phyloP scores from a whole-genome alignment of 73 alveolate species.

The Tetrahymena elliotti region DNA sequence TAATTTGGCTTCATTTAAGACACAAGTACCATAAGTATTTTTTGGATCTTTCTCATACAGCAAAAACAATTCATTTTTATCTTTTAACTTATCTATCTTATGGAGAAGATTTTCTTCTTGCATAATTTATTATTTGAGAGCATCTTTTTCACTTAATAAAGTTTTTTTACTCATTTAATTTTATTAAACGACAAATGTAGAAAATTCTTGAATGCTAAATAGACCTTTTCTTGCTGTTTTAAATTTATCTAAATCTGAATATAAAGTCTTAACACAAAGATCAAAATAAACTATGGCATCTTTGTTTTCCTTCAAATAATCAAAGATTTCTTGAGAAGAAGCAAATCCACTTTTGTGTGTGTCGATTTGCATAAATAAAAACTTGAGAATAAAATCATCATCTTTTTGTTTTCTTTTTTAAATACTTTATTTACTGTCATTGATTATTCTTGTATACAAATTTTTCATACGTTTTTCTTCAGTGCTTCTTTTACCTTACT shows the following conservation, averaged over 20 bases:
- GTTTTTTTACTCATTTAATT: background rate
- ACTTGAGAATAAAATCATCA: background rate
- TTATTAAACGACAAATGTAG: background rate
- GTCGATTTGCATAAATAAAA: background rate
- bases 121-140: background rate
- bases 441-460: background rate
- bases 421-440: background rate
- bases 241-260: background rate
- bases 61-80: background rate
- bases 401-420: background rate
- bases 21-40: background rate
- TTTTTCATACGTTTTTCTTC: background rate
- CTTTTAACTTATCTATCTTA: background rate
- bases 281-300: background rate
- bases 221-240: background rate
- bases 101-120: background rate
- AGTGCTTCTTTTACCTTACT: background rate
- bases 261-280: background rate
- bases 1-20: background rate
- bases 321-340: background rate
- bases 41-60: background rate
- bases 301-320: background rate
- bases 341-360: background rate
- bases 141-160: background rate
- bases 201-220: background rate